Base-by-base conservation (phyloP, 352 stramenopile genomes). In the Globisporangium splendens region DNA sequence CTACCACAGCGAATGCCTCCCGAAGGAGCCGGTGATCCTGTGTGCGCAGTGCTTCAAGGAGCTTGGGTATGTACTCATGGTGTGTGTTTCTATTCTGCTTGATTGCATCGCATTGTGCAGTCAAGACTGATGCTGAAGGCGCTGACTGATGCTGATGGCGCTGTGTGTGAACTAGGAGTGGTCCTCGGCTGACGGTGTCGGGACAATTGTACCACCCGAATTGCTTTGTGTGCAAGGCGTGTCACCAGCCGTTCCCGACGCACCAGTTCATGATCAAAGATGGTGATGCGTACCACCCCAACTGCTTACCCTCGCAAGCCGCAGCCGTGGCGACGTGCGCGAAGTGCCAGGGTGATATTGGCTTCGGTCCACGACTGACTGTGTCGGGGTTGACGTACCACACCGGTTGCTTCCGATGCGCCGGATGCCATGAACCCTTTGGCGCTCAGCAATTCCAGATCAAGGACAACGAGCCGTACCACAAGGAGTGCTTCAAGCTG, bases 401-500 rank as follows among this genome's bases (percentile, higher is more conserved):
- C 28, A 54, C 21, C 0, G 56, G 59, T 11, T 82, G 73, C 56
- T 82, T 82, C 65, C 61, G 58, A 42, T 82, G 73, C 50, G 48
- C 68, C 17, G 73, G 67, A n/a, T 82, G 73, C 56, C 68, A 75
- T 28, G 46, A 73, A 39, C 48, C 54, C 8, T 72, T 82, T 46
- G 57, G 50, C 8, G 65, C 49, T 14, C 33, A 53, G 21, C 56
- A 62, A 49, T 82, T 82, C 51, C 67, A 79, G 41, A 54, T 77
- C 44, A 70, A 79, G 24, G 68, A 79, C 28, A 61, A 62, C 33
- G 77, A 86, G 56, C 81, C 72, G 61, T 91, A 91, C 55, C 79
- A 91, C 42, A 51, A 74, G 12, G 68, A 83, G 39, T 91, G 79
- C 65, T 88, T 80, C 67, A 73, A 76, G 46, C 64, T 74, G 52